A percentile compares a stretch with the other conserved stretches of the same genome.
phyloP scores from a whole-genome alignment of 192 early-diverging fungal species.

The Mortierella hygrophila region DNA sequence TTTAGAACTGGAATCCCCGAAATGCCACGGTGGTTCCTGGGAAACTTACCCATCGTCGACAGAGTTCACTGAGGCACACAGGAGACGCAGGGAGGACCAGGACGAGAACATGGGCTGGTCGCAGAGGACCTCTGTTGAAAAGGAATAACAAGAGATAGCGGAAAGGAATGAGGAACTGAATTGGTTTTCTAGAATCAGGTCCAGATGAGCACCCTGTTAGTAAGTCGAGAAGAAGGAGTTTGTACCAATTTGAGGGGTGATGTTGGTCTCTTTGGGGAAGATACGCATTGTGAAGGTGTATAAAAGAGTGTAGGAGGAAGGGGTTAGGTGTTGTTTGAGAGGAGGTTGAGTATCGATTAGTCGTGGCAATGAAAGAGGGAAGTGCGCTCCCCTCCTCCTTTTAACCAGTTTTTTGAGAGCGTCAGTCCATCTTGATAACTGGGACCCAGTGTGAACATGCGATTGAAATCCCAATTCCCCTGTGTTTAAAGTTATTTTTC shows the following conservation, averaged over 20 bases:
- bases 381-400: background rate
- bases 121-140: background rate
- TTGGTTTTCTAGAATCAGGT: background rate
- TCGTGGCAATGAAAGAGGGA: background rate
- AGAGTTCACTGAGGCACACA: background rate
- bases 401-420: background rate
- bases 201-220: background rate
- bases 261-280: conserved; percentile 1
- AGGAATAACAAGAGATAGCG: background rate
- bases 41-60: background rate
- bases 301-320: background rate
- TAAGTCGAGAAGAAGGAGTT: background rate
- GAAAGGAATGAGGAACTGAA: background rate
- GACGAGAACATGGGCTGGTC: background rate
- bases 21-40: background rate
- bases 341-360: too few relatives aligned
- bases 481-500: background rate
- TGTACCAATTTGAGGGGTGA: conserved; percentile 8
- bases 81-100: background rate
- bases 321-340: too few relatives aligned
- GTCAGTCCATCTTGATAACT: background rate
- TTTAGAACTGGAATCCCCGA: too few relatives aligned
- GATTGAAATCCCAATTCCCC: background rate
- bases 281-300: background rate
- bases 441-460: background rate